phyloP scores from a whole-genome alignment of 768 basidiomycete genomes.

The Lentinus brumalis region DNA sequence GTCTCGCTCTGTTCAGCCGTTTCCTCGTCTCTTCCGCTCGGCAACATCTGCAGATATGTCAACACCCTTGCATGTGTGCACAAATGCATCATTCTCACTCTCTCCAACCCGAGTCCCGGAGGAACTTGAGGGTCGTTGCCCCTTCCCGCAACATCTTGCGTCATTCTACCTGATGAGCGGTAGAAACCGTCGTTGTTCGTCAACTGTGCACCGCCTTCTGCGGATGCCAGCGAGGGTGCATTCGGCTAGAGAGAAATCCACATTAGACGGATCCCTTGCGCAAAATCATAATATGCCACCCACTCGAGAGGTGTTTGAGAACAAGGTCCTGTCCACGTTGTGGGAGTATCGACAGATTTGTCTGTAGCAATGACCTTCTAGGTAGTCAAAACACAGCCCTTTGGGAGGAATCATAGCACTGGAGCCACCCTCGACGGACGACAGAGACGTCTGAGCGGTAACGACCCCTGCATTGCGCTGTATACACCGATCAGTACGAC shows the following conservation, averaged over 20 bases:
- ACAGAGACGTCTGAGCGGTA: background rate
- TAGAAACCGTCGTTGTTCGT: background rate
- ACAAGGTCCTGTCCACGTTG: background rate
- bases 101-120: slow-evolving; percentile 27
- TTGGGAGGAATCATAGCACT: background rate
- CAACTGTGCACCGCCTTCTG: too few species aligned
- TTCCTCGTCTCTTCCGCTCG: too few species aligned
- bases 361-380: slow-evolving; percentile 6
- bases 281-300: too few species aligned
- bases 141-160: background rate
- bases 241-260: too few species aligned
- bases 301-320: too few species aligned
- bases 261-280: too few species aligned
- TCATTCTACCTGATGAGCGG: background rate
- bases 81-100: slow-evolving; percentile 4
- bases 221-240: too few species aligned
- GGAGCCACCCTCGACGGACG: background rate
- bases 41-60: too few species aligned
- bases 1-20: slow-evolving; percentile 2
- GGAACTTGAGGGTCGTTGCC: slow-evolving; percentile 12
- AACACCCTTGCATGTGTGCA: background rate
- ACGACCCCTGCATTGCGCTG: background rate
- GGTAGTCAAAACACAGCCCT: slow-evolving; percentile 3
- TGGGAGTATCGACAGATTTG: slow-evolving; percentile 14
- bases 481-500: background rate